Evolutionary conservation across 2,329 filamentous ascomycete species (phyloP).

Genomic region (Phaeophleospora eucalypticola): DNA sequence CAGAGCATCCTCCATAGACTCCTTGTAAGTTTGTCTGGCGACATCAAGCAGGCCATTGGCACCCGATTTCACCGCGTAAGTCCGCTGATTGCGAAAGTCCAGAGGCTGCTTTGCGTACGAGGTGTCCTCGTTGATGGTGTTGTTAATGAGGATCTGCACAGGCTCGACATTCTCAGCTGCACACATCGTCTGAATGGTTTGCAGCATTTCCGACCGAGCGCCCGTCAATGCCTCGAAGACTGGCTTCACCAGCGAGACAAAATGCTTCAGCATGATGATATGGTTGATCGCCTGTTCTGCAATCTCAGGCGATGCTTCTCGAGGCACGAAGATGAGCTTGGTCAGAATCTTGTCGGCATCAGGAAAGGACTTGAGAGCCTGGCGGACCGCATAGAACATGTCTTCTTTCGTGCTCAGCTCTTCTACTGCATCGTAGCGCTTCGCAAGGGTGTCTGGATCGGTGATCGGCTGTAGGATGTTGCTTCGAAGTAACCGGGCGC

Average conservation of each 20-base stretch:
- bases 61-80: conserved; percentile 83
- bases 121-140: conserved; percentile 75
- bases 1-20: conserved; percentile 73
- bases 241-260: conserved; percentile 63
- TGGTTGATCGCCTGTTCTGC: conserved; percentile 82
- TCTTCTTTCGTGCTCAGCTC: conserved; percentile 79
- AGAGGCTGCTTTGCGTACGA: conserved; percentile 72
- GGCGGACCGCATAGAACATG: conserved; percentile 73
- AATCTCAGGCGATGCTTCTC: conserved; percentile 60
- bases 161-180: conserved; percentile 57
- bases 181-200: conserved; percentile 66
- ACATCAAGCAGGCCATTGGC: conserved; percentile 85
- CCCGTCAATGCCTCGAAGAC: conserved; percentile 65
- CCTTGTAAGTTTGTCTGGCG: conserved; percentile 82
- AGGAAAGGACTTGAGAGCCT: conserved; percentile 70
- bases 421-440: conserved; percentile 75
- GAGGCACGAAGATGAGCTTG: conserved; percentile 74
- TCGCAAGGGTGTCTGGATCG: conserved; percentile 60
- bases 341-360: conserved; percentile 80
- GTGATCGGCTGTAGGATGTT: conserved; percentile 89
- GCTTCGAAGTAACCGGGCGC: conserved; percentile 72
- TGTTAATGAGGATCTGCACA: conserved; percentile 62
- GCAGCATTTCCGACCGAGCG: conserved; percentile 60
- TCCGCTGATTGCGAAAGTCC: conserved; percentile 83
- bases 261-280: conserved; percentile 80